These are phyloP conservation scores for Phialophora chinensis DNA, from an alignment of 2,329 filamentous ascomycete species.

Conservation along the genomic window DNA sequence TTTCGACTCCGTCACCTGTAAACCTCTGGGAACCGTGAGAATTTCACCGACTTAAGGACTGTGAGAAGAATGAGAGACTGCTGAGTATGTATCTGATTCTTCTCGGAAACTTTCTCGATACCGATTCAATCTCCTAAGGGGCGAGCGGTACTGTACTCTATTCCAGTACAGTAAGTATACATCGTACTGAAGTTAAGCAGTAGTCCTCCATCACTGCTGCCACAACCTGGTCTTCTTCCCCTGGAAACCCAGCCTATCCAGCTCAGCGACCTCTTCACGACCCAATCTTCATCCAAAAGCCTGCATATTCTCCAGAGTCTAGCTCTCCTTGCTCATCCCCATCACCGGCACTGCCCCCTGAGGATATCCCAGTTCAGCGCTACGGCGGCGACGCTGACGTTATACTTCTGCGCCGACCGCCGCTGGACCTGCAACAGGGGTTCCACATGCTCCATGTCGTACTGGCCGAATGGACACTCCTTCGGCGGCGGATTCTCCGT, in stretches of 20 bases:
- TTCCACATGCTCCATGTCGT: conserved; percentile 53
- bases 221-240: conserved; percentile 49
- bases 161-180: too few relatives aligned
- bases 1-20: too few relatives aligned
- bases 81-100: too few relatives aligned
- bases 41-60: too few relatives aligned
- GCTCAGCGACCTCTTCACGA: conserved; percentile 49
- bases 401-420: conserved; percentile 46
- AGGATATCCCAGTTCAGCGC: conserved; percentile 54
- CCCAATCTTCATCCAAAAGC: conserved; percentile 52
- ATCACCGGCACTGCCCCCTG: conserved; percentile 53
- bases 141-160: too few relatives aligned
- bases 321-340: conserved; percentile 50
- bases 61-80: too few relatives aligned
- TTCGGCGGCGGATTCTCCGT: conserved; percentile 47
- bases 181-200: too few relatives aligned
- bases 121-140: too few relatives aligned
- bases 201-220: conserved; percentile 49
- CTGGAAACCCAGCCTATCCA: conserved; percentile 51
- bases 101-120: too few relatives aligned
- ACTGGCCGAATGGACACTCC: conserved; percentile 49
- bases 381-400: conserved; percentile 47
- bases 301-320: conserved; percentile 49
- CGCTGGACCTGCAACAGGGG: conserved; percentile 47
- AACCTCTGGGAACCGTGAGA: too few relatives aligned